These are phyloP conservation scores for Metschnikowia hibisci DNA, from an alignment of 805 yeast species.

Conservation along the genomic window DNA sequence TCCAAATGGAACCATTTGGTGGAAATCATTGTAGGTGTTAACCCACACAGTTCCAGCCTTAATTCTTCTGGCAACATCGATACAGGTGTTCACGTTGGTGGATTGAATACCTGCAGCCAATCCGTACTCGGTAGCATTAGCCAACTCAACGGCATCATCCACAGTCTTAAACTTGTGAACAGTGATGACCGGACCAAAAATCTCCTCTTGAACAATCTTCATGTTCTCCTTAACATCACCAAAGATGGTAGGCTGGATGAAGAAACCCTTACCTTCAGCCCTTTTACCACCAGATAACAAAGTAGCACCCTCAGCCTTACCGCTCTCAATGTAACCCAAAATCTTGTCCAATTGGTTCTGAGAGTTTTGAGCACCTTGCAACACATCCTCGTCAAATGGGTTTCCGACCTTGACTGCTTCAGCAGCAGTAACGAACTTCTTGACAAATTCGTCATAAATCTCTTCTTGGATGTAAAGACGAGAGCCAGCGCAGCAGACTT, in stretches of 20 bases:
- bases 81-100: slow-evolving; percentile 65
- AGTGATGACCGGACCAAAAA: slow-evolving; percentile 91
- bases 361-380: slow-evolving; percentile 93
- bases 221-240: slow-evolving; percentile 72
- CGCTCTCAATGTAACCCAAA: slow-evolving; percentile 69
- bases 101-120: slow-evolving; percentile 92
- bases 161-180: slow-evolving; percentile 75
- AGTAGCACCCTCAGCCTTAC: slow-evolving; percentile 81
- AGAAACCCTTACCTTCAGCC: slow-evolving; percentile 54
- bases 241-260: slow-evolving; percentile 78
- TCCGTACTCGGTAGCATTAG: slow-evolving; percentile 82
- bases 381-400: slow-evolving; percentile 73
- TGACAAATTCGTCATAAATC: slow-evolving; percentile 72
- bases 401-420: slow-evolving; percentile 61
- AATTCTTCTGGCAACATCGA: slow-evolving; percentile 67
- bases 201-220: slow-evolving; percentile 82
- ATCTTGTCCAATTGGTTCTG: slow-evolving; percentile 74
- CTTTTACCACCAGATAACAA: slow-evolving; percentile 73
- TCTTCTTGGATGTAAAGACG: slow-evolving; percentile 85
- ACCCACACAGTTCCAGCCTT: slow-evolving; percentile 91
- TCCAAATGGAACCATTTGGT: slow-evolving; percentile 86
- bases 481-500: slow-evolving; percentile 93
- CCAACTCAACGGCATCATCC: slow-evolving; percentile 73
- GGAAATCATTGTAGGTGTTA: slow-evolving; percentile 86
- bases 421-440: slow-evolving; percentile 57